These are phyloP conservation scores for Alternaria consortialis DNA, from an alignment of 2,329 filamentous ascomycete genomes.

Conservation along the genomic window DNA sequence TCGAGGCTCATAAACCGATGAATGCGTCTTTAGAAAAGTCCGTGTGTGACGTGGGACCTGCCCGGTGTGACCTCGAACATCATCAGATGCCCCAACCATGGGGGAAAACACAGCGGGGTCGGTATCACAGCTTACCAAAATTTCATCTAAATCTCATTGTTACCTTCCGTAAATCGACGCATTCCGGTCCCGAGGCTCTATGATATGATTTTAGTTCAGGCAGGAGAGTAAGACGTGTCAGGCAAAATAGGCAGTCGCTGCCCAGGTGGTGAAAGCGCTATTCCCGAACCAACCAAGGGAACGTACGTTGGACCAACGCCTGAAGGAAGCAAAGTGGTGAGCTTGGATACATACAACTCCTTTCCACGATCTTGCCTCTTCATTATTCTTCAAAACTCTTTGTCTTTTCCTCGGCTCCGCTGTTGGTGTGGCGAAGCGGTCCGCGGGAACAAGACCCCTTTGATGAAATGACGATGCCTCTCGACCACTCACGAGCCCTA, in stretches of 20 bases:
- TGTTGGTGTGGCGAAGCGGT: not conserved
- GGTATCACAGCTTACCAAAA: constrained; percentile 4
- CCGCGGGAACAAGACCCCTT: constrained; percentile 15
- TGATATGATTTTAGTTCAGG: not conserved
- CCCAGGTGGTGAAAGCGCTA: not conserved
- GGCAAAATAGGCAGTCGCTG: not conserved
- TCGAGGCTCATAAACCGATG: not conserved
- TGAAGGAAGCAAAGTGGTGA: not conserved
- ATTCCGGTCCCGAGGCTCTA: not conserved
- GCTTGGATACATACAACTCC: not conserved
- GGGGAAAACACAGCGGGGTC: constrained; percentile 20
- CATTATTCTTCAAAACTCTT: not conserved
- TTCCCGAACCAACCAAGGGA: constrained; percentile 1
- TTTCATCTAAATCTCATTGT: not conserved
- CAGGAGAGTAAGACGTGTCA: not conserved
- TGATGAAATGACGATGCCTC: constrained; percentile 10
- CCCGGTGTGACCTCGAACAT: constrained; percentile 23
- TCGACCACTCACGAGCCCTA: constrained; percentile 20
- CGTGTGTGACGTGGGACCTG: constrained; percentile 14
- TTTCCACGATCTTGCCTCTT: not conserved
- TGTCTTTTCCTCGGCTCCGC: not conserved
- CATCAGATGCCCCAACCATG: constrained; percentile 17
- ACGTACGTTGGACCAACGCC: not conserved
- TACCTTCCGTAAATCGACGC: not conserved
- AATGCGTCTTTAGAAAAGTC: not conserved